These are phyloP conservation scores for Podospora fimiseda DNA, from an alignment of 495 filamentous ascomycete genomes.

Conservation along the genomic window DNA sequence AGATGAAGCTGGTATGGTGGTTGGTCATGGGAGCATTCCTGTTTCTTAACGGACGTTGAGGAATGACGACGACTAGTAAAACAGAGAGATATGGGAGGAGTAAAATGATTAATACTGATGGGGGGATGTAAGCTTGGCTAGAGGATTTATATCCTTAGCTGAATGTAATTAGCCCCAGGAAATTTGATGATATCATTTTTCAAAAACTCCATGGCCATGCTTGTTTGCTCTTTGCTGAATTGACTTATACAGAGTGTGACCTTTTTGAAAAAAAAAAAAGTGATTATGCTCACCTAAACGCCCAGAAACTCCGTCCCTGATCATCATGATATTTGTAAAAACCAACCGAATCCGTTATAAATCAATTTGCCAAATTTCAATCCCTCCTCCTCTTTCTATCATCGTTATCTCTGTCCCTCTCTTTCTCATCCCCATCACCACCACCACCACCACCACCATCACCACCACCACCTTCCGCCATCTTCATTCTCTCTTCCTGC, in stretches of 20 bases:
- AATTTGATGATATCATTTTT: no score
- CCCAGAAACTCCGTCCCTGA: not conserved
- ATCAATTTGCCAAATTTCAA: not conserved
- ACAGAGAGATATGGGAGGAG: no score
- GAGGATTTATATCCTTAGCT: no score
- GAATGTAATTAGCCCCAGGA: no score
- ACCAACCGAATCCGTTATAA: no score
- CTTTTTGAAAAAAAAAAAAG: not conserved
- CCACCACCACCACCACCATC: not conserved
- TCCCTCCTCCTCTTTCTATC: not conserved
- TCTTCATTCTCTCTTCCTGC: conserved; percentile 63
- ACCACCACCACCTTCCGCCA: not conserved
- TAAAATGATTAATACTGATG: no score
- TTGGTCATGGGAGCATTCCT: conserved; percentile 14
- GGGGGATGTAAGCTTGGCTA: no score
- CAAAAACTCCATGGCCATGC: no score
- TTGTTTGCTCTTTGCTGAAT: no score
- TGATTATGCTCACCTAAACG: not conserved
- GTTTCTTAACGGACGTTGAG: conserved; percentile 12
- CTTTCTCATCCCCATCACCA: not conserved
- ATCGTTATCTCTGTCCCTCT: not conserved
- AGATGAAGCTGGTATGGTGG: conserved; percentile 8
- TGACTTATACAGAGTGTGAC: no score
- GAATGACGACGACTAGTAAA: no score
- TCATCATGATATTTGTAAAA: not conserved